phyloP scores from a whole-genome alignment of 495 filamentous ascomycete species.

The Aspergillus diversus region DNA sequence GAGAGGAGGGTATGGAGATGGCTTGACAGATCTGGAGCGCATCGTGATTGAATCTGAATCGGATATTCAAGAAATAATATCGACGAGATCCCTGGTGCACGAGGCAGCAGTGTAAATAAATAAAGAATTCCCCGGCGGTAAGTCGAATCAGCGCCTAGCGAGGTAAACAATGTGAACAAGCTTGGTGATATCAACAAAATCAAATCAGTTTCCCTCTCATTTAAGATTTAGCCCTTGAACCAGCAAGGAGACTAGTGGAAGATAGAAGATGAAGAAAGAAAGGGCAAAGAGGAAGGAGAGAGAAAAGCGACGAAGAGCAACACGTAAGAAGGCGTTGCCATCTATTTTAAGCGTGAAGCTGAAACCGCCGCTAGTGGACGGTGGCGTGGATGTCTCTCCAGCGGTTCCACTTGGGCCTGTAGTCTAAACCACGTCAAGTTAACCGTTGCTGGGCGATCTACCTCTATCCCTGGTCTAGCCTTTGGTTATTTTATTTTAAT shows the following conservation, averaged over 20 bases:
- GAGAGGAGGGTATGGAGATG: slow-evolving; percentile 59
- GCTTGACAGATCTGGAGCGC: slow-evolving; percentile 45
- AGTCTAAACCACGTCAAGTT: background rate
- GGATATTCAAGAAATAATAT: background rate
- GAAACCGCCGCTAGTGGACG: background rate
- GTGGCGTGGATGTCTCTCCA: background rate
- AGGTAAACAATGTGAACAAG: too few species aligned
- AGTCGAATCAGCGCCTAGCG: background rate
- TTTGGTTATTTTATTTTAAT: background rate
- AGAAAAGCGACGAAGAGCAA: background rate
- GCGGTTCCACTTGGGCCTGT: background rate
- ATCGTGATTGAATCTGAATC: slow-evolving; percentile 23
- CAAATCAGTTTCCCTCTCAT: background rate
- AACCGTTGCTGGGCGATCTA: background rate
- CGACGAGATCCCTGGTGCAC: too few species aligned
- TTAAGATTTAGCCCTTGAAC: background rate
- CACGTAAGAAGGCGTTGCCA: background rate
- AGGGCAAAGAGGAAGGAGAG: background rate
- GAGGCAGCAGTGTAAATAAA: background rate
- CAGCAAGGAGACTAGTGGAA: background rate
- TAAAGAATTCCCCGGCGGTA: background rate
- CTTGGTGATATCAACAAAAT: too few species aligned
- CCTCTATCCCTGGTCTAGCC: background rate
- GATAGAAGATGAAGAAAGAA: background rate
- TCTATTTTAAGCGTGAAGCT: slow-evolving; percentile 9